A percentile compares a stretch with the other conserved stretches of the same genome.
Evolutionary conservation across 2,329 filamentous ascomycete species (phyloP).

Genomic region (Colletotrichum coccodes): DNA sequence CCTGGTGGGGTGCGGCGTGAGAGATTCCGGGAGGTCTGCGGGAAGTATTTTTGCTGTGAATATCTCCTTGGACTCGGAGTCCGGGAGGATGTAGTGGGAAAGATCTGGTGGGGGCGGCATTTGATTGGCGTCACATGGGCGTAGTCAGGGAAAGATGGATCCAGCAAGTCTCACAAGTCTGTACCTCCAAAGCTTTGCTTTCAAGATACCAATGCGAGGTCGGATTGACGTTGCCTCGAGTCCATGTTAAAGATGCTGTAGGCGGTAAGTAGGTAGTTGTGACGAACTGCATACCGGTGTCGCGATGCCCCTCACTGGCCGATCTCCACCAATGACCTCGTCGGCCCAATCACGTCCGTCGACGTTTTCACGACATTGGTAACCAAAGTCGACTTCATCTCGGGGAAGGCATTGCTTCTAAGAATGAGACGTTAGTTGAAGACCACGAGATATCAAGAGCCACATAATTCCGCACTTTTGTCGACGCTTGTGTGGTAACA

Average conservation of each 20-base stretch:
- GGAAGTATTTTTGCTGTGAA: slow-evolving; percentile 45
- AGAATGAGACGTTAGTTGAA: background rate
- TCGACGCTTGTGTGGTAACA: background rate
- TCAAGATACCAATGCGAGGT: background rate
- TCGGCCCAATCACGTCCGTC: background rate
- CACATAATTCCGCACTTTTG: too few species aligned
- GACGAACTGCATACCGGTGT: background rate
- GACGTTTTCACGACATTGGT: background rate
- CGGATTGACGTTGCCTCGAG: background rate
- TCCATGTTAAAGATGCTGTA: background rate
- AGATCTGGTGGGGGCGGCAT: slow-evolving; percentile 40
- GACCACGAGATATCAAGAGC: background rate
- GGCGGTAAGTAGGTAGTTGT: too few species aligned
- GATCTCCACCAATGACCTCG: slow-evolving; percentile 4
- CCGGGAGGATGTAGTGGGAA: slow-evolving; percentile 44
- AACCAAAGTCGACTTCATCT: background rate
- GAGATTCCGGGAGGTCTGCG: slow-evolving; percentile 42
- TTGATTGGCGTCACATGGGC: background rate
- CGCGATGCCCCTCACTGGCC: background rate
- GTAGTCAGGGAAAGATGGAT: background rate
- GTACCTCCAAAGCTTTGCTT: too few species aligned
- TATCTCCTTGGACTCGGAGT: slow-evolving; percentile 41
- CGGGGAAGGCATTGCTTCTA: background rate
- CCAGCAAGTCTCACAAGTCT: too few species aligned
- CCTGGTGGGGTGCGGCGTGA: slow-evolving; percentile 20